Conservation (phyloP, 768 basidiomycete genomes). For the Termitomyces sp. region DNA sequence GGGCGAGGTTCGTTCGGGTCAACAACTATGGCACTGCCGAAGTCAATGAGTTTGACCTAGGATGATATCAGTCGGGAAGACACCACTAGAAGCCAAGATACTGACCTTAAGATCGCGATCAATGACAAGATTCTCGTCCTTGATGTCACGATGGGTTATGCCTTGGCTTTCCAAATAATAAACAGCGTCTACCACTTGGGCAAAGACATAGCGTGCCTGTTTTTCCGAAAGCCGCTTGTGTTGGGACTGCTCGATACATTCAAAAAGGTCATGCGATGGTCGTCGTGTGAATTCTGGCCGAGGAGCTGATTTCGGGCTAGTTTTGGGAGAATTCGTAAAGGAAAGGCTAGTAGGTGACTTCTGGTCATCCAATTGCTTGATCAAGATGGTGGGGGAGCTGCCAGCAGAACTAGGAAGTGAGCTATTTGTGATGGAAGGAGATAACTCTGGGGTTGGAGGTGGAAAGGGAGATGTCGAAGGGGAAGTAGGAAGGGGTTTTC, state of each 20-base stretch:
- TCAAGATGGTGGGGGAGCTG: conserved; percentile 31
- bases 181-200: conserved; percentile 84
- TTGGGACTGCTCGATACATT: conserved; percentile 87
- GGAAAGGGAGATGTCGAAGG: conserved; percentile 23
- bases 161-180: conserved; percentile 77
- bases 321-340: conserved; percentile 9
- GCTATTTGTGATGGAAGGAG: conserved; percentile 49
- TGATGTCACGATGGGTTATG: conserved; percentile 93
- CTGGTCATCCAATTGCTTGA: conserved; percentile 3
- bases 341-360: background rate
- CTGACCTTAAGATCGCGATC: conserved; percentile 67
- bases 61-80: background rate
- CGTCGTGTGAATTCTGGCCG: conserved; percentile 57
- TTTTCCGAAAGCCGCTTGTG: conserved; percentile 76
- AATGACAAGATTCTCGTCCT: conserved; percentile 92
- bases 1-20: conserved; percentile 62
- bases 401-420: conserved; percentile 41
- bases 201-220: conserved; percentile 79
- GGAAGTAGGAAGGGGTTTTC: conserved; percentile 19
- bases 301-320: conserved; percentile 14
- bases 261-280: conserved; percentile 89
- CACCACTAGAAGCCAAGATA: background rate
- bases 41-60: conserved; percentile 93
- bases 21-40: conserved; percentile 82
- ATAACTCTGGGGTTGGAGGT: conserved; percentile 48